Base-by-base conservation (phyloP, 306 rosid genomes). In the Erythrophleum fordii region DNA sequence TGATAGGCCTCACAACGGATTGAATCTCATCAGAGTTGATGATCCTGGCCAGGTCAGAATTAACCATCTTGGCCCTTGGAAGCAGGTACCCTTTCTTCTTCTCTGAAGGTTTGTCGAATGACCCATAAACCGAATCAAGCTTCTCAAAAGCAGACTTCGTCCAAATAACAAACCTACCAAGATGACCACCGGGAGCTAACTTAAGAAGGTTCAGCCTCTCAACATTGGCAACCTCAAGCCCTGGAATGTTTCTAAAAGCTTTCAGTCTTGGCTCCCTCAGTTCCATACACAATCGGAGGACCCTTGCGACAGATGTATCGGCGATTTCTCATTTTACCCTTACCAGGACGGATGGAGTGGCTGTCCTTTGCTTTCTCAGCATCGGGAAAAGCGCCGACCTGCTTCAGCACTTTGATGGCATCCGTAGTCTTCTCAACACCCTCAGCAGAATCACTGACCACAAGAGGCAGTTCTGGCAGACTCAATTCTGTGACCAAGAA, bases 21-120 rank as follows among this genome's bases (percentile, higher is more conserved):
- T 92, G 97, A 12, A 92, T 89, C 82, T 92, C 93, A 22, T 92
- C 97, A 0, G 97, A 92, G 67, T 92, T 92, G 67, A 92, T 91
- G 2, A 92, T 90, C 42, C 95, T 87, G 0, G 92, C 83, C 84
- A 92, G 58, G 52, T 91, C 97, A 28, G 92, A 89, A 62, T 92
- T 92, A 0, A 82, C 81, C 92, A 91, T 88, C 88, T 92, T 92
- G 4, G 97, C 22, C 84, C 94, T 79, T 0, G 96, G 97, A 31
- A 93, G 77, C 6, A 91, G 76, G 10, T 91, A 91, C 0, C 92
- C 92, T 67, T 74, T 91, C 87, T 93, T 93, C 90, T 91, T 93
- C 88, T 88, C 92, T 0, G 96, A 93, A 0, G 26, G 20, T 86
- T 86, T 93, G 11, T 92, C 93, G 56, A 91, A 91, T 0, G 95